Percentiles rank a stretch among this genome's conserved stretches.
Evolutionary conservation across 2,329 filamentous ascomycete genomes (phyloP).

Genomic region (Talaromyces sp.): DNA sequence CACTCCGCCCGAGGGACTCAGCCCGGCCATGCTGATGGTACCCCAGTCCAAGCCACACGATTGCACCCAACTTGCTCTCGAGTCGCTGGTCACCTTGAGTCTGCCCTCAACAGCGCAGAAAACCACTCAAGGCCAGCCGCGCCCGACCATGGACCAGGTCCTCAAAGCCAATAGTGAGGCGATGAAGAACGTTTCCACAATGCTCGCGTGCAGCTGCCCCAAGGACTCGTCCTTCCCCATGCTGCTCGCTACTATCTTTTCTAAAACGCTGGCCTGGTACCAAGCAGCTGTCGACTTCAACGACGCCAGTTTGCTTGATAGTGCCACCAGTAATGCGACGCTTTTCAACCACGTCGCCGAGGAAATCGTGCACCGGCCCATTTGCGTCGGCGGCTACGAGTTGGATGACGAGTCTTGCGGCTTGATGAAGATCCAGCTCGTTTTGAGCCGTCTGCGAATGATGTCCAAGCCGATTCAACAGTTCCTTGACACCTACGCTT

Average conservation of each 20-base stretch:
- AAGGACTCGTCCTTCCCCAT: slow-evolving; percentile 12
- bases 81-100: slow-evolving; percentile 8
- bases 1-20: slow-evolving; percentile 5
- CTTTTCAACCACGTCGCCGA: slow-evolving; percentile 5
- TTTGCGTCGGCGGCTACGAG: slow-evolving; percentile 11
- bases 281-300: slow-evolving; percentile 5
- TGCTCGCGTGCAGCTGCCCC: slow-evolving; percentile 11
- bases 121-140: slow-evolving; percentile 10
- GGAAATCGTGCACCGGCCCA: slow-evolving; percentile 11
- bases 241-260: slow-evolving; percentile 11
- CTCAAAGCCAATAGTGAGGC: slow-evolving; percentile 11
- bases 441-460: slow-evolving; percentile 10
- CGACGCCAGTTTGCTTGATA: neutral
- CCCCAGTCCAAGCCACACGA: slow-evolving; percentile 6
- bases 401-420: slow-evolving; percentile 10
- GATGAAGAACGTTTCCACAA: slow-evolving; percentile 8
- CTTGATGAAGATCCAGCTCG: slow-evolving; percentile 11
- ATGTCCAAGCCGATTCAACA: slow-evolving; percentile 10
- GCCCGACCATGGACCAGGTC: slow-evolving; percentile 12
- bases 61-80: slow-evolving; percentile 10
- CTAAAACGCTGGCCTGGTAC: slow-evolving; percentile 12
- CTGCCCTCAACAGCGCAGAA: slow-evolving; percentile 9
- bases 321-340: neutral
- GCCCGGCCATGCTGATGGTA: slow-evolving; percentile 6
- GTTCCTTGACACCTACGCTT: slow-evolving; percentile 4